Percentiles rank a stretch among this genome's conserved stretches.
Evolutionary conservation across 495 filamentous ascomycete genomes (phyloP).

Genomic region (Hyaloscypha variabilis): DNA sequence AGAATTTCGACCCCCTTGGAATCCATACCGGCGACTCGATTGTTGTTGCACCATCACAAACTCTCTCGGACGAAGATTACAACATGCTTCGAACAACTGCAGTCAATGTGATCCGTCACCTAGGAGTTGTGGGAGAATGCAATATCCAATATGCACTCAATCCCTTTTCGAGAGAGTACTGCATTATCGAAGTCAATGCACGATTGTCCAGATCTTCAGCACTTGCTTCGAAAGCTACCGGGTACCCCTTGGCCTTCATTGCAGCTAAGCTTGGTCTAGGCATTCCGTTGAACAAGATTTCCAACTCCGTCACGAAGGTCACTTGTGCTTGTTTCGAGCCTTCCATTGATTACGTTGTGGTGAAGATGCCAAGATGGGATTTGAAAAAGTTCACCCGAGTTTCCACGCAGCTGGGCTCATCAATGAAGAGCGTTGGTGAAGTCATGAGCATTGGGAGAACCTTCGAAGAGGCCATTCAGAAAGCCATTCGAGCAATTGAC

Average conservation of each 20-base stretch:
- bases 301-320: conserved; percentile 92
- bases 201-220: conserved; percentile 94
- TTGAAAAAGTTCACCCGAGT: conserved; percentile 98
- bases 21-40: conserved; percentile 99
- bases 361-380: conserved; percentile 99
- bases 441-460: conserved; percentile 98
- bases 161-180: conserved; percentile 95
- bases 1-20: conserved; percentile 98
- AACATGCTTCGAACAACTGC: conserved; percentile 98
- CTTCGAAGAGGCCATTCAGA: conserved; percentile 98
- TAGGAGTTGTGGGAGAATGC: conserved; percentile 97
- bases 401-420: conserved; percentile 90
- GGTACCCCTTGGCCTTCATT: conserved; percentile 94
- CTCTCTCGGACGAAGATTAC: conserved; percentile 96
- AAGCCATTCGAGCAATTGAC: conserved; percentile 93
- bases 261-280: conserved; percentile 93
- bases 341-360: conserved; percentile 97
- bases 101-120: conserved; percentile 97
- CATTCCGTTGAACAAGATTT: conserved; percentile 95
- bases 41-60: conserved; percentile 96
- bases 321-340: conserved; percentile 99
- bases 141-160: conserved; percentile 99
- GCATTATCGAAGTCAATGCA: conserved; percentile 99
- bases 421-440: conserved; percentile 99
- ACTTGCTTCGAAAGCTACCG: conserved; percentile 94